phyloP scores from a whole-genome alignment of 2,329 filamentous ascomycete species.

The Xylaria hypoxylon region DNA sequence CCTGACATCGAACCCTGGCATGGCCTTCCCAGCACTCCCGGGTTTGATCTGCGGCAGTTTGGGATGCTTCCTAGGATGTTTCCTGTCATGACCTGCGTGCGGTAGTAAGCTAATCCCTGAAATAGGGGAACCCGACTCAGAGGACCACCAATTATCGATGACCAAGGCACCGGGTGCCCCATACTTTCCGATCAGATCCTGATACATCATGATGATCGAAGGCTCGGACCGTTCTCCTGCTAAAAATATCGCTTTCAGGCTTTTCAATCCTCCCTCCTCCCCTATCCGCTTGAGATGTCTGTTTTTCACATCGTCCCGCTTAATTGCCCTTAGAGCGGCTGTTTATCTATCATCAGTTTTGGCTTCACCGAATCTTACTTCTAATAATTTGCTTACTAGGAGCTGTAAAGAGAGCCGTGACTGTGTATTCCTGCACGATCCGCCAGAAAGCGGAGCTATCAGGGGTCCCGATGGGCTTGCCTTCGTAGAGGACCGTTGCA shows the following conservation, averaged over 20 bases:
- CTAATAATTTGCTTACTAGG: slow-evolving; percentile 63
- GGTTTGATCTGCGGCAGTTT: slow-evolving; percentile 73
- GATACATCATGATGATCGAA: slow-evolving; percentile 83
- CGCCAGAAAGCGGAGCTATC: slow-evolving; percentile 91
- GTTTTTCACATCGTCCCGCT: slow-evolving; percentile 85
- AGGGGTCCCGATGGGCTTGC: slow-evolving; percentile 92
- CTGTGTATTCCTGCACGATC: slow-evolving; percentile 84
- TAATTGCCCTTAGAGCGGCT: slow-evolving; percentile 83
- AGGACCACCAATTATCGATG: slow-evolving; percentile 72
- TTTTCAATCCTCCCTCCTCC: slow-evolving; percentile 75
- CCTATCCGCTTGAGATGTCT: slow-evolving; percentile 72
- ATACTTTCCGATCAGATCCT: slow-evolving; percentile 75
- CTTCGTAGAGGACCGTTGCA: slow-evolving; percentile 89
- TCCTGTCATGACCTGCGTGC: slow-evolving; percentile 67
- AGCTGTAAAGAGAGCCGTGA: slow-evolving; percentile 86
- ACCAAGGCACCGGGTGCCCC: slow-evolving; percentile 71
- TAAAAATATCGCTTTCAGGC: slow-evolving; percentile 80
- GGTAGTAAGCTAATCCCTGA: slow-evolving; percentile 68
- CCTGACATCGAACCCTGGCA: slow-evolving; percentile 90
- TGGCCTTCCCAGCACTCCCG: slow-evolving; percentile 88
- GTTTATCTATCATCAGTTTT: slow-evolving; percentile 14
- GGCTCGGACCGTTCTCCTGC: slow-evolving; percentile 92
- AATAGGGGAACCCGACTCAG: slow-evolving; percentile 69
- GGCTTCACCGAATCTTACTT: not conserved
- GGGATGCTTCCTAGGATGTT: slow-evolving; percentile 55